Evolutionary conservation across 495 filamentous ascomycete genomes (phyloP), one percentile per base, ranked within the genome.

Genomic region (Trichoderma asperelloides): DNA sequence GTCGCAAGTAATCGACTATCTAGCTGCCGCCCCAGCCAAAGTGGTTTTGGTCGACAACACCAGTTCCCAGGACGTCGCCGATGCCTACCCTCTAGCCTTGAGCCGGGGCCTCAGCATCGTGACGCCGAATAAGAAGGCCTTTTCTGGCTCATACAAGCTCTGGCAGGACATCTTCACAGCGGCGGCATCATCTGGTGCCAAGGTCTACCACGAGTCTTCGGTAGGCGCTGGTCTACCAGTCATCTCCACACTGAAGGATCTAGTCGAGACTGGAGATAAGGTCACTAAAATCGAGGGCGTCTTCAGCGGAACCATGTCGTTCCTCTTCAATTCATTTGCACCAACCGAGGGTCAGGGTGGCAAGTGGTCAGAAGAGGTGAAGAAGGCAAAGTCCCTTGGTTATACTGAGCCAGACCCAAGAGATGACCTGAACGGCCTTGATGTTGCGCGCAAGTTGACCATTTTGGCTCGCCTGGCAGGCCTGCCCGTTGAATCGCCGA

Each of bases 61-160:
- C 66, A 93, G 90, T 74, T 91, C 89, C 70, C 88, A 90, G 65
- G 83, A 85, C 57, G 80, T 98, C 12, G 95, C 94, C 2, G 80
- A 87, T 66, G 74, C 82, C 18, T 98, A 98, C 78, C 92, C 94
- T 2, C 69, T 79, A 23, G 89, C 94, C 75, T 84, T 98, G 67
- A 80, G 81, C 66, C 81, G 85, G 39, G 94, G 93, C 13, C 89
- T 98, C 78, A 90, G 84, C 71, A 85, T 98, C 74, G 92, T 97
- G 40, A 98, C 95, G 0, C 93, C 95, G 16, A 98, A 97, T 82
- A 98, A 98, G 81, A 97, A 98, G 77, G 94, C 89, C 5, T 98
- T 98, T 78, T 94, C 91, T 3, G 84, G 86, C 41, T 85, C 83
- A 40, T 83, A 90, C 65, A 78, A 84, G 66, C 79, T 96, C 62